Conservation (phyloP, 164 flowering plant species). For the Vitis riparia region DNA sequence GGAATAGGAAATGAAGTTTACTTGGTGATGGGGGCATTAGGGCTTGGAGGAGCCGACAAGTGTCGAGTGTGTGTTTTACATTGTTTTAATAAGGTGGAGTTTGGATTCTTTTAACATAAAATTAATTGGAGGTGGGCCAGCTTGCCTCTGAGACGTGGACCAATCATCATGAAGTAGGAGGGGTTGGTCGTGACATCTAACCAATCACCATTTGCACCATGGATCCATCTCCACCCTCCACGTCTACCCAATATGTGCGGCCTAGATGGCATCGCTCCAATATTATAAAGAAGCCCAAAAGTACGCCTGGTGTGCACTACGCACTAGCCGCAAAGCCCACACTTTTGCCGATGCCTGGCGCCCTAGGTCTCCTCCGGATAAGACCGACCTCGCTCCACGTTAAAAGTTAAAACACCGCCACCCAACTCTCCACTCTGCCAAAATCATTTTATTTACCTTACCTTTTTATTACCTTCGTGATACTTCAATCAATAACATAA, state of each 20-base stretch:
- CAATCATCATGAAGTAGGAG: slow-evolving; percentile 23
- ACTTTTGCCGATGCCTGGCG: too few relatives aligned
- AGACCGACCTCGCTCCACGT: too few relatives aligned
- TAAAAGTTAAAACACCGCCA: too few relatives aligned
- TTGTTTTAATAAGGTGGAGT: slow-evolving; percentile 13
- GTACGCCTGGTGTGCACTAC: slow-evolving; percentile 1
- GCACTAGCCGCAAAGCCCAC: background rate
- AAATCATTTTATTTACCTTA: too few relatives aligned
- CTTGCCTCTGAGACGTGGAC: slow-evolving; percentile 30
- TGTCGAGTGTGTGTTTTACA: slow-evolving; percentile 23
- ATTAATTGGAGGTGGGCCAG: slow-evolving; percentile 5
- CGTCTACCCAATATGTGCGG: slow-evolving; percentile 3
- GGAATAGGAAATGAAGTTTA: too few relatives aligned
- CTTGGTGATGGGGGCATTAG: background rate
- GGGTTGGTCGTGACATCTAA: slow-evolving; percentile 20
- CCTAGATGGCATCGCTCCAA: too few relatives aligned
- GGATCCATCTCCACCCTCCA: slow-evolving; percentile 34
- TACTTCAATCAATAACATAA: too few relatives aligned
- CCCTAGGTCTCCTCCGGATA: too few relatives aligned
- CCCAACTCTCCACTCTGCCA: too few relatives aligned
- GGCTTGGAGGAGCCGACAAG: slow-evolving; percentile 27
- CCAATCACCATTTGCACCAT: slow-evolving; percentile 25
- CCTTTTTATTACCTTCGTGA: too few relatives aligned
- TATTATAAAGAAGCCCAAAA: background rate
- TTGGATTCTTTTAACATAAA: background rate